Evolutionary conservation across 768 basidiomycete species (phyloP).

Genomic region (Tremella yokohamensis): DNA sequence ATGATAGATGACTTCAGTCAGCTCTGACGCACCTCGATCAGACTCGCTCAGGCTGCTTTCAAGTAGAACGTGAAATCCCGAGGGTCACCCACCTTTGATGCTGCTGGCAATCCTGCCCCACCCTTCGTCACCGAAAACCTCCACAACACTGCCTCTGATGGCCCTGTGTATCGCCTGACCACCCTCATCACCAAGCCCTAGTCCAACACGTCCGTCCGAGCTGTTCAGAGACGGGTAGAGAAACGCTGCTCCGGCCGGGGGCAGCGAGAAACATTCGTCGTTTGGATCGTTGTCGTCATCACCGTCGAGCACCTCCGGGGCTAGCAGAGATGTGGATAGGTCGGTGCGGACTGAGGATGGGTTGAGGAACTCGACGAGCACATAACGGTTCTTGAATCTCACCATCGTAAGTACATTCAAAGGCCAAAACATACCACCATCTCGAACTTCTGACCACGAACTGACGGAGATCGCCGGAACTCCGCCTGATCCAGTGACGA

Average conservation of each 20-base stretch:
- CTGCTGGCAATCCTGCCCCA: conserved; percentile 77
- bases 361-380: conserved; percentile 77
- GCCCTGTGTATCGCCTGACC: conserved; percentile 59
- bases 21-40: conserved; percentile 9
- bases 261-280: conserved; percentile 10
- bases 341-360: conserved; percentile 18
- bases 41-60: neutral
- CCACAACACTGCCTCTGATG: conserved; percentile 64
- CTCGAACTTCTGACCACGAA: neutral
- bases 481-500: no score
- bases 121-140: conserved; percentile 76
- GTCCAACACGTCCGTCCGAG: neutral
- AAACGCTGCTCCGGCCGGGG: conserved; percentile 31
- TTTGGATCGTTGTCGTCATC: conserved; percentile 28
- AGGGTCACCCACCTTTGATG: conserved; percentile 61
- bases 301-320: neutral
- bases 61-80: no score
- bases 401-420: conserved; percentile 55
- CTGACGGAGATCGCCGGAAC: no score
- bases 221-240: conserved; percentile 23
- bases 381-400: conserved; percentile 83
- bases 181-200: conserved; percentile 28
- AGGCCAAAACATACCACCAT: neutral
- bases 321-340: conserved; percentile 12
- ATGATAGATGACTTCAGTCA: conserved; percentile 72